Percentiles rank a stretch among this genome's conserved stretches.
phyloP scores from a whole-genome alignment of 352 stramenopile species.

The Phytophthora agathidicida region DNA sequence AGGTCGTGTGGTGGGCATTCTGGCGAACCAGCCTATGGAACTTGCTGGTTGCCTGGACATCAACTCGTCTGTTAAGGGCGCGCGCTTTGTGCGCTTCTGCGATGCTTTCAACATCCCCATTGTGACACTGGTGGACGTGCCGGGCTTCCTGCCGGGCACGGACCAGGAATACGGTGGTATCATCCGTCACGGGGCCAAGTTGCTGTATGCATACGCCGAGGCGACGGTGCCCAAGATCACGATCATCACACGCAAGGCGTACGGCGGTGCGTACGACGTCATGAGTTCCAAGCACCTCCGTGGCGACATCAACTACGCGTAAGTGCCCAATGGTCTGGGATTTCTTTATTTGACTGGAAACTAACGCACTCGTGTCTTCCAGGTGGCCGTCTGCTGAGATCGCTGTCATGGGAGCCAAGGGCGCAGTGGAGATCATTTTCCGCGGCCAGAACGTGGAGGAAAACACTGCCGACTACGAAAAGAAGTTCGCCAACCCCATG shows the following conservation, averaged over 20 bases:
- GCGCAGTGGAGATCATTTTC: constrained; percentile 99
- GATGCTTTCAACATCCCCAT: constrained; percentile 99
- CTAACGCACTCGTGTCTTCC: constrained; percentile 18
- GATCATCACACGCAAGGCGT: constrained; percentile 98
- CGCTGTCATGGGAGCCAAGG: constrained; percentile 94
- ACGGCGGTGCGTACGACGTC: constrained; percentile 98
- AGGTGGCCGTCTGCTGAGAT: constrained; percentile 83
- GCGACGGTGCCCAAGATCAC: constrained; percentile 98
- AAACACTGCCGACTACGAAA: constrained; percentile 95
- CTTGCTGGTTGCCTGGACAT: constrained; percentile 98
- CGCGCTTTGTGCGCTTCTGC: constrained; percentile 98
- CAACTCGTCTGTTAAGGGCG: constrained; percentile 96
- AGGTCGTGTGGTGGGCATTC: constrained; percentile 94
- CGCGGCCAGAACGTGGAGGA: constrained; percentile 95
- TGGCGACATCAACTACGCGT: constrained; percentile 97
- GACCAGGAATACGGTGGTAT: constrained; percentile 93
- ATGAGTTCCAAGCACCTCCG: constrained; percentile 98
- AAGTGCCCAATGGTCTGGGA: no score
- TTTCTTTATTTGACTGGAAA: no score
- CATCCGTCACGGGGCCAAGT: constrained; percentile 97
- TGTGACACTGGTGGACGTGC: constrained; percentile 98
- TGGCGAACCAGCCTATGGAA: constrained; percentile 98
- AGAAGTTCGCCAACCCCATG: constrained; percentile 97
- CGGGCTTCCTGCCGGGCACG: constrained; percentile 97
- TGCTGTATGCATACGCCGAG: constrained; percentile 98